Conservation (phyloP, 495 filamentous ascomycete genomes). For the Penicillium arizonense region DNA sequence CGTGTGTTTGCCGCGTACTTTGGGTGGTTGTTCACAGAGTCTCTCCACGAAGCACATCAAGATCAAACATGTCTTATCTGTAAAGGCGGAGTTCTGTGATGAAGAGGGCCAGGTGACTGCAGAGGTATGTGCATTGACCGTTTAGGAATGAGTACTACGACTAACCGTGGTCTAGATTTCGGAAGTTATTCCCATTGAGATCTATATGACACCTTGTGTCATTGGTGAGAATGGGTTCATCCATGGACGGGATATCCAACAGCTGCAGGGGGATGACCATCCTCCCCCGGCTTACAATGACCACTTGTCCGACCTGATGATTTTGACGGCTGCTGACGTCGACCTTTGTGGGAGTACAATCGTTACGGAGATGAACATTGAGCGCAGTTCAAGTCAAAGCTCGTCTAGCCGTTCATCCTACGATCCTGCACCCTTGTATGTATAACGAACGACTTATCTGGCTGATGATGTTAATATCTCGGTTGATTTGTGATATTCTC, state of each 20-base stretch:
- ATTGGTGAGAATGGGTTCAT: slow-evolving; percentile 2
- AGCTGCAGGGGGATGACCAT: not conserved
- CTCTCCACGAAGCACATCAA: slow-evolving; percentile 13
- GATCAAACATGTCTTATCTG: slow-evolving; percentile 11
- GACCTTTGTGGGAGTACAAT: not conserved
- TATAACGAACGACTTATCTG: too few relatives aligned
- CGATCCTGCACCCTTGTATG: too few relatives aligned
- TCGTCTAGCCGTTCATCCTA: not conserved
- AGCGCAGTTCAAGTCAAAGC: not conserved
- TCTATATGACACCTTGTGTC: slow-evolving; percentile 16
- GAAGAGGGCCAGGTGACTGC: not conserved
- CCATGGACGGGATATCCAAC: slow-evolving; percentile 1
- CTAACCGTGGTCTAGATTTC: slow-evolving; percentile 9
- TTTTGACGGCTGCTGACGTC: not conserved
- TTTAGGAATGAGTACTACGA: not conserved
- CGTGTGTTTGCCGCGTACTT: slow-evolving; percentile 12
- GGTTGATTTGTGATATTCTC: too few relatives aligned
- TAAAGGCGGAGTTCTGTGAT: slow-evolving; percentile 14
- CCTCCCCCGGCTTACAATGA: slow-evolving; percentile 18
- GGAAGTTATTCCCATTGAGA: slow-evolving; percentile 16
- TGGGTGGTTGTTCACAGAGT: slow-evolving; percentile 16
- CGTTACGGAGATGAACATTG: not conserved
- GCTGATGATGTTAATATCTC: too few relatives aligned
- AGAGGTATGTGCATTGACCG: not conserved
- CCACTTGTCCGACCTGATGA: slow-evolving; percentile 5